Evolutionary conservation across 2,329 filamentous ascomycete species (phyloP).

Genomic region (Phyllosticta ampelicida): DNA sequence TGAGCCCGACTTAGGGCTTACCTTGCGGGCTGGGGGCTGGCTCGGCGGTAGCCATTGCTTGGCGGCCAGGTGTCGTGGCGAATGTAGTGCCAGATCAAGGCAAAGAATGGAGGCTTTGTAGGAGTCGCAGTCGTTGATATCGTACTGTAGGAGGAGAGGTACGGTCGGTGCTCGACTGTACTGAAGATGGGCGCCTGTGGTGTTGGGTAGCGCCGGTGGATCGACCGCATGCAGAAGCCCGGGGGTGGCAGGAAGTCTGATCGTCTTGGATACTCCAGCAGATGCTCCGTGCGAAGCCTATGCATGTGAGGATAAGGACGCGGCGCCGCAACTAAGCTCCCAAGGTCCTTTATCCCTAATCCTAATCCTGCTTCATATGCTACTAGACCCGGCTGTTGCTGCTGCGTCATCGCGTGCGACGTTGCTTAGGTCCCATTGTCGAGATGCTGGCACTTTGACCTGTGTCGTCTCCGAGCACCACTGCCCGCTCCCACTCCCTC

Average conservation of each 20-base stretch:
- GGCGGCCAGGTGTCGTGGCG: conserved; percentile 5
- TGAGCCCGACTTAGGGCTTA: conserved; percentile 19
- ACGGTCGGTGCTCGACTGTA: no score
- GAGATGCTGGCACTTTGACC: no score
- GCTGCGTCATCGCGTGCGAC: no score
- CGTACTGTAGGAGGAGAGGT: neutral
- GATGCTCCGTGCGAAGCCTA: neutral
- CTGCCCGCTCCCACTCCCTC: no score
- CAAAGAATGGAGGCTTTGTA: neutral
- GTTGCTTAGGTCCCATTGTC: no score
- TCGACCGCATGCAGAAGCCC: conserved; percentile 8
- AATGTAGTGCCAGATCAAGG: neutral
- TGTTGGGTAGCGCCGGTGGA: conserved; percentile 6
- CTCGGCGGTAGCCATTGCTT: conserved; percentile 35
- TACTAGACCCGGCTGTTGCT: no score
- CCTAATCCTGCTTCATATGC: no score
- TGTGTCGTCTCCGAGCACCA: no score
- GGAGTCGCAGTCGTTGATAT: neutral
- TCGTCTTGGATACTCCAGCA: conserved; percentile 4
- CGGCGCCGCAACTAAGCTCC: neutral
- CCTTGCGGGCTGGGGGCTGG: conserved; percentile 34
- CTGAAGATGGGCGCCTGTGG: neutral
- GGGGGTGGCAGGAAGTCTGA: conserved; percentile 5
- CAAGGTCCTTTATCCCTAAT: no score
- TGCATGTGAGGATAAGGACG: neutral